Base-by-base conservation (phyloP, 129 eudicot genomes). In the Erigeron canadensis region DNA sequence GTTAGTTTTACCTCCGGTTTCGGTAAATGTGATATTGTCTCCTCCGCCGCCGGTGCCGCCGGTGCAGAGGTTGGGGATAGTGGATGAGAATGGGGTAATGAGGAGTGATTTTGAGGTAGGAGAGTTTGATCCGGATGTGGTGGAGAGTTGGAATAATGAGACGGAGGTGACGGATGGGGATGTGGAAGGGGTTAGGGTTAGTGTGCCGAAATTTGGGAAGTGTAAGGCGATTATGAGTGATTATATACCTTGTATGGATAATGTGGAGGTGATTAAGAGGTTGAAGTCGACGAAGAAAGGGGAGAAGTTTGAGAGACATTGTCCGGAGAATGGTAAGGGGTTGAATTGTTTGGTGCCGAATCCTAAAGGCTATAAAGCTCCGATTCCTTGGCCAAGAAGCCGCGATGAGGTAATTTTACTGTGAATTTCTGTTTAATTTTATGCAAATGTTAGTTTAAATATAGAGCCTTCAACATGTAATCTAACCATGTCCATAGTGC, bases 261-360 rank as follows among this genome's bases (percentile, higher is more conserved):
- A 93, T 67, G 82, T 55, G 75, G 87, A 84, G 76, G 96, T 85
- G 6, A 82, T 93, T 58, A 77, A 74, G 65, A 19, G 44, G 55
- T 28, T 93, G 83, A 77, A 70, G 10, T 85, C 87, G 6, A 85
- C 85, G 4, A 81, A 85, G 65, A 89, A 75, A 51, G 96, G 98
- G 74, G 98, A 93, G 81, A 93, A 78, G 65, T 93, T 87, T 22
- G 98, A 93, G 85, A 86, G 96, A 71, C 98, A 93, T 89, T 93
- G 98, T 66, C 98, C 98, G 0, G 84, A 78, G 65, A 76, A 80
- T 6, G 95, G 80, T 21, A 71, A 82, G 58, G 88, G 76, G 10
- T 80, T 93, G 90, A 75, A 86, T 66, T 93, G 98, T 78, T 73
- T 93, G 81, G 85, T 93, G 56, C 96, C 92, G 19, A 59, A 87